phyloP scores from a whole-genome alignment of 176 grass and related monocot genomes.

The Aegilops tauschii region DNA sequence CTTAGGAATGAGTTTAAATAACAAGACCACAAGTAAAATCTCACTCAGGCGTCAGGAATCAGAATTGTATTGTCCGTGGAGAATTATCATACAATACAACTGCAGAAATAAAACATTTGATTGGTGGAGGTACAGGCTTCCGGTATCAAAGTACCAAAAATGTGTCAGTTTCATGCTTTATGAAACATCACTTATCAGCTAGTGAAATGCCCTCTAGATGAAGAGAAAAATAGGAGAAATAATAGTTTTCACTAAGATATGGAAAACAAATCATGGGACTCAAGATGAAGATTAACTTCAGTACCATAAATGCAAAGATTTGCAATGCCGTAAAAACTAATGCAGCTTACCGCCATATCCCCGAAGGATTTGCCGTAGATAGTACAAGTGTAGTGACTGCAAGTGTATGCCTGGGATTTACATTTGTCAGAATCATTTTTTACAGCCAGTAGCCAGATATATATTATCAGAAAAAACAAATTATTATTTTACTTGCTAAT shows the following conservation, averaged over 20 bases:
- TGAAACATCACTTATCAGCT: neutral
- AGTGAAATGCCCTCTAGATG: slow-evolving; percentile 11
- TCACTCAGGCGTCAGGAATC: too few species aligned
- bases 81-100: too few species aligned
- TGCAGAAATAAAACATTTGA: neutral
- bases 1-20: too few species aligned
- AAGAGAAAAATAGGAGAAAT: neutral
- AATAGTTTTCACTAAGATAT: neutral
- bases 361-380: slow-evolving; percentile 95
- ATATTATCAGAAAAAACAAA: slow-evolving; percentile 11
- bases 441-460: neutral
- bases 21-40: too few species aligned
- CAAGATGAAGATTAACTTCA: slow-evolving; percentile 6
- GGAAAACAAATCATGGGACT: neutral
- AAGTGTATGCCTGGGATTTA: slow-evolving; percentile 76
- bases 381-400: slow-evolving; percentile 90
- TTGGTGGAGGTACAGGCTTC: slow-evolving; percentile 1
- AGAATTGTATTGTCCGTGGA: too few species aligned
- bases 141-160: neutral
- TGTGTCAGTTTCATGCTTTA: neutral
- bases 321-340: neutral
- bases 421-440: slow-evolving; percentile 10
- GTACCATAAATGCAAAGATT: slow-evolving; percentile 1
- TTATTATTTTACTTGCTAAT: slow-evolving; percentile 8
- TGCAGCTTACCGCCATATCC: slow-evolving; percentile 82